These are phyloP conservation scores for Ceratocystis albifundus DNA, from an alignment of 2,329 filamentous ascomycete species.

Conservation along the genomic window DNA sequence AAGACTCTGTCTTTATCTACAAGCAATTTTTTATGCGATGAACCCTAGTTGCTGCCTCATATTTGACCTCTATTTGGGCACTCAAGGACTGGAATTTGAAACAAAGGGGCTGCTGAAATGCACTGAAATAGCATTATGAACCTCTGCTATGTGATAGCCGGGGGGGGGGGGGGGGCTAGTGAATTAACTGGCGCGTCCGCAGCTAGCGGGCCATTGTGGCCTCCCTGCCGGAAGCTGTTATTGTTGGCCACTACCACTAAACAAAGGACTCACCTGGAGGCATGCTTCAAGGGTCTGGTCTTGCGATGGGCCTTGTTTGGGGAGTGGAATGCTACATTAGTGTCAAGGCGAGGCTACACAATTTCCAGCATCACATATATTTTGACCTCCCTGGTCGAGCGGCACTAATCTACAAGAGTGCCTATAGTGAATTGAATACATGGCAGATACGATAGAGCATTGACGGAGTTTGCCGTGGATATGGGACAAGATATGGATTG, in stretches of 20 bases:
- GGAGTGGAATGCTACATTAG: not conserved
- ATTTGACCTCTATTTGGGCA: not conserved
- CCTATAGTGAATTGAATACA: not conserved
- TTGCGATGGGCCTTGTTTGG: not conserved
- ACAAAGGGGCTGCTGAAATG: slow-evolving; percentile 11
- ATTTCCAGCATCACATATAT: not conserved
- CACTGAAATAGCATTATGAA: not conserved
- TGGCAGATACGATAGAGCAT: no score
- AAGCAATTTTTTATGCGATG: not conserved
- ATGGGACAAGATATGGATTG: no score
- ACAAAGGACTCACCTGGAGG: not conserved
- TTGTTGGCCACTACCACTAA: not conserved
- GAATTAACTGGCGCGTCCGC: not conserved
- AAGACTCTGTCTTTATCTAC: slow-evolving; percentile 6
- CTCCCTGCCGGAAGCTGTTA: not conserved
- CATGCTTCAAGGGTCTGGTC: not conserved
- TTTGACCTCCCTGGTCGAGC: not conserved
- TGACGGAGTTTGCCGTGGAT: no score
- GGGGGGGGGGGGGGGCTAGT: no score
- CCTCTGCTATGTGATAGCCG: not conserved
- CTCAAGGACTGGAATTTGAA: not conserved
- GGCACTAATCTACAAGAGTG: not conserved
- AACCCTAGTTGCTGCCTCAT: not conserved
- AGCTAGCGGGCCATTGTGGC: not conserved
- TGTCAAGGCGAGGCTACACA: not conserved